Evolutionary conservation across 2,329 filamentous ascomycete species (phyloP), one percentile per base, ranked within the genome.

Genomic region (Curvularia sp.): DNA sequence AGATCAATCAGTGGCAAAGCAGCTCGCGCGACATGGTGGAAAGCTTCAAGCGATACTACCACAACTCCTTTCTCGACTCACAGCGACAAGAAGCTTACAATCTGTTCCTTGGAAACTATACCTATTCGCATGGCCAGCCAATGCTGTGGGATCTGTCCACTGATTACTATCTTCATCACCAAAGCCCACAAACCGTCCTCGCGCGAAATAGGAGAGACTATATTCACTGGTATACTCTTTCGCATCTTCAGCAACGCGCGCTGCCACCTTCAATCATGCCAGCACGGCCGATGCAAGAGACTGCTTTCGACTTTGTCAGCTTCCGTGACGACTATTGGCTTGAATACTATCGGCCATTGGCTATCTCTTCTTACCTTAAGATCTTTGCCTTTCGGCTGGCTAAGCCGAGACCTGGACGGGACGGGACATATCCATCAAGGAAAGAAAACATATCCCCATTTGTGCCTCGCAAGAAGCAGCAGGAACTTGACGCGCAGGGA

Each of bases 21-120:
- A 93, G 97, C 76, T 97, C 94, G 2, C 86, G 95, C 66, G 95
- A 99, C 76, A 98, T 99, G 94, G 93, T 99, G 21, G 95, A 99
- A 79, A 97, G 92, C 75, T 97, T 99, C 82, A 99, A 98, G 77
- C 87, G 95, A 27, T 99, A 98, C 77, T 99, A 99, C 78, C 97
- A 98, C 79, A 99, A 99, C 73, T 96, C 94, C 0, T 99, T 99
- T 75, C 85, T 99, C 8, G 95, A 99, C 76, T 93, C 90, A n/a
- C 95, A 99, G 74, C 88, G 95, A 30, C 95, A 99, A 78, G 95
- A 99, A 78, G 95, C 95, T 0, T 98, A 98, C 77, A 99, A 99
- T 67, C 82, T 99, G 9, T 99, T 99, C 72, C 84, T 99, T 1
- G 95, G 95, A 6, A 97, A 98, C 72, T 99, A 99, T 75, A 91